Base-by-base conservation (phyloP, 1,284 basidiomycete genomes). In the Anthracocystis setariae region DNA sequence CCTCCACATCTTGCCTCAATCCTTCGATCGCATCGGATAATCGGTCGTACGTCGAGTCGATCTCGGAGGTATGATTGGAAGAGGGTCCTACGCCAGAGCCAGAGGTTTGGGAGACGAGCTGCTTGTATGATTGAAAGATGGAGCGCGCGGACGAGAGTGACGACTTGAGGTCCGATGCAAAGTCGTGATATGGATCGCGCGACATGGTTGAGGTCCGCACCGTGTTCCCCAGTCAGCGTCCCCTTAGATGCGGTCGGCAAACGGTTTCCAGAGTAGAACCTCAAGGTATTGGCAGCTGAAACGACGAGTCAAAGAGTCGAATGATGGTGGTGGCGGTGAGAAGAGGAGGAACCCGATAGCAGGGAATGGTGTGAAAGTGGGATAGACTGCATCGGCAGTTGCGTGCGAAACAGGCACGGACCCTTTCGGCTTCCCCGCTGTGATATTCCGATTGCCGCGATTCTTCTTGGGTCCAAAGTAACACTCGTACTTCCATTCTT, bases 401-500 rank as follows among this genome's bases (percentile, higher is more conserved):
- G 46, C 48, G 40, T 10, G 20, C 20, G 10, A 15, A 17, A 32
- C 43, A 45, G 47, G 59, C 59, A 61, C 59, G 59, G 59, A 61
- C 59, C 59, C 42, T 50, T 43, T 17, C 3, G 3, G 38, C 18
- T 27, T 32, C 24, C n/a, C 2, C 24, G 24, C 45, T 39, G 27
- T 49, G 20, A 1, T 15, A 20, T 35, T 44, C 50, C 47, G 47
- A 58, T 23, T 46, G 37, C 55, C 55, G 55, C 37, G 35, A 44
- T 57, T 93, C 83, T 85, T 95, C 5, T 86, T 95, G 24, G 93
- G 92, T 12, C 53, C 71, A 7, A 61, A 59, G 15, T 77, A 75
- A 63, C 35, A 56, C 52, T 15, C 37, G 62, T 8, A 55, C 55
- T 37, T 69, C 54, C 38, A 66, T 60, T 39, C n/a, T n/a, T n/a